A percentile compares a stretch with the other conserved stretches of the same genome.
Conservation (phyloP, 176 grass and related monocot species). For the Oryza rufipogon region DNA sequence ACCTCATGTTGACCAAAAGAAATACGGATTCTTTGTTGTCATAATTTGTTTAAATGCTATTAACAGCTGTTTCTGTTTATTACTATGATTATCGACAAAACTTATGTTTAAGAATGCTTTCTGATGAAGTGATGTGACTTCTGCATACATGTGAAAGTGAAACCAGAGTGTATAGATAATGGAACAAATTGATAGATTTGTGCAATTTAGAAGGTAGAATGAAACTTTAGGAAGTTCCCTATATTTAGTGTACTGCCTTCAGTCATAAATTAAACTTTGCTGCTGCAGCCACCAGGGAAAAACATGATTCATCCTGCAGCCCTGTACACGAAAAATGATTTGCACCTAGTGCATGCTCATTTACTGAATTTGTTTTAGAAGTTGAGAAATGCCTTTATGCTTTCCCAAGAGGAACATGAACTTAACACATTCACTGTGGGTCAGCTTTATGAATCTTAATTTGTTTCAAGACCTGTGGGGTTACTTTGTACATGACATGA, state of each 20-base stretch:
- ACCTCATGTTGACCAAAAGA: neutral
- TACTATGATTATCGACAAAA: neutral
- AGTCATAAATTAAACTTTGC: slow-evolving; percentile 17
- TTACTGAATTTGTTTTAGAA: neutral
- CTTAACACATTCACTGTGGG: neutral
- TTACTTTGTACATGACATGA: neutral
- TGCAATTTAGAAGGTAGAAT: neutral
- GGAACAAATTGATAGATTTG: neutral
- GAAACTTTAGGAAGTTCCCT: neutral
- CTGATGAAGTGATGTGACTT: neutral
- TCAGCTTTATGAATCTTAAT: slow-evolving; percentile 5
- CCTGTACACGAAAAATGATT: neutral
- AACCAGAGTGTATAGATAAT: slow-evolving; percentile 9
- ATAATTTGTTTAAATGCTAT: slow-evolving; percentile 1
- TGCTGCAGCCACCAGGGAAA: neutral
- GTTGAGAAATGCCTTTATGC: neutral
- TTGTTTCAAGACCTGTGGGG: neutral
- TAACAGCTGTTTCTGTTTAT: neutral
- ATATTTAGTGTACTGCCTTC: neutral
- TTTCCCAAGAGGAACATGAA: neutral
- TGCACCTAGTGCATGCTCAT: neutral
- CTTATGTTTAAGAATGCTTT: slow-evolving; percentile 4
- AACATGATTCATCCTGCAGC: neutral
- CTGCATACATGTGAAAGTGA: neutral
- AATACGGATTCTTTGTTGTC: neutral